Evolutionary conservation across 495 filamentous ascomycete species (phyloP).

Genomic region (Rhypophila decipiens): DNA sequence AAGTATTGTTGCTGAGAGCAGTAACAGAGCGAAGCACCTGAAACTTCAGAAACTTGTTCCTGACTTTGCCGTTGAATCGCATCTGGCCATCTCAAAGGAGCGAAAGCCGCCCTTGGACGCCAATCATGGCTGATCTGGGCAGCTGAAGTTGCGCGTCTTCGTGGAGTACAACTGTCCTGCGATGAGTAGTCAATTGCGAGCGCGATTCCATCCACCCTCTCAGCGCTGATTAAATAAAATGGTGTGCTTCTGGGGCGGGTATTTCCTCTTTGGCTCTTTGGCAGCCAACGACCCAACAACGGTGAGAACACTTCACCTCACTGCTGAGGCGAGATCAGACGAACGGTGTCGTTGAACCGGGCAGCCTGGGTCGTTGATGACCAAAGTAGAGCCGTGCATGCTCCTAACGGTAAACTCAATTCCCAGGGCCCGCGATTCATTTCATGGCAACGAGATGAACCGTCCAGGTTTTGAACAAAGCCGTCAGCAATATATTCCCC

Average conservation of each 20-base stretch:
- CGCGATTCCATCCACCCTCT: too few species aligned
- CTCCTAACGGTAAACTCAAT: slow-evolving; percentile 14
- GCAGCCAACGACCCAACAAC: not conserved
- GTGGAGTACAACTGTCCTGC: too few species aligned
- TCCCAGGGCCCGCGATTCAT: too few species aligned
- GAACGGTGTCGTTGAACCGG: not conserved
- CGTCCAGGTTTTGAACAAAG: too few species aligned
- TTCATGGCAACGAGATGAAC: too few species aligned
- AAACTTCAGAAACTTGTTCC: too few species aligned
- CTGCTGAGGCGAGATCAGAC: not conserved
- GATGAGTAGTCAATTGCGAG: too few species aligned
- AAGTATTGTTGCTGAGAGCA: too few species aligned
- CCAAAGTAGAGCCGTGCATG: slow-evolving; percentile 28
- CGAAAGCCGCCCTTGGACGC: not conserved
- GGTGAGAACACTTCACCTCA: too few species aligned
- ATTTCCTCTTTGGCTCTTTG: not conserved
- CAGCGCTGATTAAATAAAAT: not conserved
- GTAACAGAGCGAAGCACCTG: too few species aligned
- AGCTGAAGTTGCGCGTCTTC: too few species aligned
- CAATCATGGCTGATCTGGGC: not conserved
- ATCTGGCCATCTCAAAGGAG: not conserved
- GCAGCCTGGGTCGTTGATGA: slow-evolving; percentile 14
- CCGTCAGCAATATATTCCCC: too few species aligned
- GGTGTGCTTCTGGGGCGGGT: not conserved
- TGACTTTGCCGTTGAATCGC: not conserved